These are phyloP conservation scores for Arthrobotrys pseudoclavata DNA, from an alignment of 2,329 filamentous ascomycete species.

Conservation along the genomic window DNA sequence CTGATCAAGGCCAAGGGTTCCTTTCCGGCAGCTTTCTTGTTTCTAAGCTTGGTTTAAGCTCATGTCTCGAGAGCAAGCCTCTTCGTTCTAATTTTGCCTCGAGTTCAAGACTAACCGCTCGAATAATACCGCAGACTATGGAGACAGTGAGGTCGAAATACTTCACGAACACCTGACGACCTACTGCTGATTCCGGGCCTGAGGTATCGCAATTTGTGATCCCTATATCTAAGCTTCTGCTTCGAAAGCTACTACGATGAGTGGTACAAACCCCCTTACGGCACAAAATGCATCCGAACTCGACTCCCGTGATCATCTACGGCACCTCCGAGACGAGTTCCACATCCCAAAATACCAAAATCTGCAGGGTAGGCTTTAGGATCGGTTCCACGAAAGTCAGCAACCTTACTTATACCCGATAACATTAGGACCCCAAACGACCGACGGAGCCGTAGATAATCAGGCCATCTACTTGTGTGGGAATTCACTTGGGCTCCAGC, in stretches of 20 bases:
- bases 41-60: too few species aligned
- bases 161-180: too few species aligned
- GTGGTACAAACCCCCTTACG: background rate
- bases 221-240: background rate
- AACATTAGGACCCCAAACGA: background rate
- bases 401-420: background rate
- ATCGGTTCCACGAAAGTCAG: background rate
- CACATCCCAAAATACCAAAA: conserved; percentile 72
- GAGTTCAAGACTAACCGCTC: too few species aligned
- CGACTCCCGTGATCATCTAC: conserved; percentile 74
- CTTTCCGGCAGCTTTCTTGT: too few species aligned
- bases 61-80: too few species aligned
- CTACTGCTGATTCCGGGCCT: too few species aligned
- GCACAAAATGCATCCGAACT: conserved; percentile 67
- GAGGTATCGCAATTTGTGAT: too few species aligned
- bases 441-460: background rate
- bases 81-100: too few species aligned
- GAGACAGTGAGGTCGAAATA: too few species aligned
- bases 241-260: conserved; percentile 1
- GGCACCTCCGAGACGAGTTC: conserved; percentile 77
- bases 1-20: too few species aligned
- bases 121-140: too few species aligned
- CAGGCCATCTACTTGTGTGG: conserved; percentile 82
- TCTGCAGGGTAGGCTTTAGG: conserved; percentile 24
- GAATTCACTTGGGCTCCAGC: conserved; percentile 89